Evolutionary conservation across 2,329 filamentous ascomycete genomes (phyloP), one percentile per base, ranked within the genome.

Genomic region (Davidsoniella australis): DNA sequence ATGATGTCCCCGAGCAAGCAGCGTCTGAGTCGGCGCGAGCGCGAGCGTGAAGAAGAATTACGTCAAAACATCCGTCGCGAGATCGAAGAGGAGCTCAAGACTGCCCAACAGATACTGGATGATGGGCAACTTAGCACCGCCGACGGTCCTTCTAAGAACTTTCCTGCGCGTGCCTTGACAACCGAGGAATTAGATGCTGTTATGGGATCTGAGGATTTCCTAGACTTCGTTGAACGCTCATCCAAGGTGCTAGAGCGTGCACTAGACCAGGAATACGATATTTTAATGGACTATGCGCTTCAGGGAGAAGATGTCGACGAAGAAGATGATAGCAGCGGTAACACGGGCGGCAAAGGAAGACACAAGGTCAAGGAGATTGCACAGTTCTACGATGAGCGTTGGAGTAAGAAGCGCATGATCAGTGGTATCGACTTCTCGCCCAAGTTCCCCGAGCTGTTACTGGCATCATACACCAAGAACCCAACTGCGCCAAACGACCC

Each of bases 401-500:
- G 89, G 84, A 94, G 86, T 60, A 94, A 93, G 70, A 94, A 95
- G 68, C 81, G 88, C 56, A 95, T 95, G 83, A 82, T 98, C 61
- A 95, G 85, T 62, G 84, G 87, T 58, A 79, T 98, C 57, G 85
- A 89, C 66, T 98, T 95, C 65, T 96, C 89, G 41, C 84, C 86
- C 48, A 94, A 94, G 70, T 94, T 91, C 59, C 85, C 85, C 23
- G 91, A 98, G 65, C 75, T 98, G 36, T 71, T 98, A 43, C 77
- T 96, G 44, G 88, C 91, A 26, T 85, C 91, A 3, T 96, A 98
- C 64, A 98, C 91, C 50, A 98, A 96, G 67, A 95, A 95, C 61
- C 86, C 89, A 4, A 85, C 89, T 6, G 88, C 91, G 16, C 89
- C 89, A 26, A 86, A 94, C 60, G 88, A 95, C 57, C 87, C 88